phyloP scores from a whole-genome alignment of 1,139 yeast genomes.

The Hyphopichia wangnamkhiaoensis region DNA sequence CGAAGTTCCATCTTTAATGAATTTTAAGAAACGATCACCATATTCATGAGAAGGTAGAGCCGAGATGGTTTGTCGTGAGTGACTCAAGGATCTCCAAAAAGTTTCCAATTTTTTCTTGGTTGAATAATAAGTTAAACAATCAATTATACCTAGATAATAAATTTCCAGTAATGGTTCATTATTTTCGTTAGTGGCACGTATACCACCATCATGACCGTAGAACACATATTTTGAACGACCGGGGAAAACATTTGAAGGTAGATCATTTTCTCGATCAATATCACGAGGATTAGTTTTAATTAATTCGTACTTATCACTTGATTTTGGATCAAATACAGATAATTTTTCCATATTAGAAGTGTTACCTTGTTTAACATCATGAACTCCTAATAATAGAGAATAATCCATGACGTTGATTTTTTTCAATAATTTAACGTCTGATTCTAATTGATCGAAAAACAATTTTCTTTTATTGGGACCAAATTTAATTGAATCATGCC shows the following conservation, averaged over 20 bases:
- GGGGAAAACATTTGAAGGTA: conserved; percentile 49
- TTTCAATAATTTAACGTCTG: conserved; percentile 73
- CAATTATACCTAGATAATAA: conserved; percentile 92
- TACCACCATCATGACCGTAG: conserved; percentile 86
- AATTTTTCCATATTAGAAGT: conserved; percentile 37
- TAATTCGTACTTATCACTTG: conserved; percentile 40
- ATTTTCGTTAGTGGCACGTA: conserved; percentile 67
- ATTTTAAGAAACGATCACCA: conserved; percentile 79
- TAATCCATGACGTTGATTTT: conserved; percentile 92
- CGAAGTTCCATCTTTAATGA: conserved; percentile 52
- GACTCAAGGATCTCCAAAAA: conserved; percentile 74
- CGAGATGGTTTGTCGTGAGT: conserved; percentile 70
- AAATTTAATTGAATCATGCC: conserved; percentile 59
- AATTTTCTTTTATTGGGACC: conserved; percentile 67
- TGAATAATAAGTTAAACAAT: conserved; percentile 86
- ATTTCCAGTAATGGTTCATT: conserved; percentile 68
- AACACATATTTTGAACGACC: conserved; percentile 58
- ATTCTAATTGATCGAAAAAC: conserved; percentile 67
- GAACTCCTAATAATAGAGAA: conserved; percentile 84
- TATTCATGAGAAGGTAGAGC: conserved; percentile 91
- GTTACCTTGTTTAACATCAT: conserved; percentile 66
- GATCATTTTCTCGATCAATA: conserved; percentile 41
- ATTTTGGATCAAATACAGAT: conserved; percentile 51
- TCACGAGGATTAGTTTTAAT: conserved; percentile 50
- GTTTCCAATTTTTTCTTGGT: conserved; percentile 80